Percentiles rank a stretch among this genome's conserved stretches.
Evolutionary conservation across 2,329 filamentous ascomycete genomes (phyloP).

Genomic region (Tolypocladium nubicola): DNA sequence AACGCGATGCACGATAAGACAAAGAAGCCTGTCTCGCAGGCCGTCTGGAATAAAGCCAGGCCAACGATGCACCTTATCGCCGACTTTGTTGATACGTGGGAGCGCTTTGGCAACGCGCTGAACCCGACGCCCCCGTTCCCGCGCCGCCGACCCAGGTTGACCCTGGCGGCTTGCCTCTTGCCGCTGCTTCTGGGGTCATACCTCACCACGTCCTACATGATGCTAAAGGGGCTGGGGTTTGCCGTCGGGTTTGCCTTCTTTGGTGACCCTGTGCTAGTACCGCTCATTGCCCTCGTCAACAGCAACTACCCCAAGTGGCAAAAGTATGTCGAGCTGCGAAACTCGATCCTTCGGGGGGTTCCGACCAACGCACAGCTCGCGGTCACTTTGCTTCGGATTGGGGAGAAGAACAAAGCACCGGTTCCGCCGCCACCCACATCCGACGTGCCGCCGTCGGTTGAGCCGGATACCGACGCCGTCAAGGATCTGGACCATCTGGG

Average conservation of each 20-base stretch:
- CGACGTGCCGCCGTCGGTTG: constrained; percentile 21
- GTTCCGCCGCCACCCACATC: constrained; percentile 47
- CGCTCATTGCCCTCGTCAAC: constrained; percentile 49
- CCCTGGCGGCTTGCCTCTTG: constrained; percentile 40
- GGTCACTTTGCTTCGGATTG: constrained; percentile 69
- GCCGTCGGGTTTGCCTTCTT: constrained; percentile 68
- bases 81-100: constrained; percentile 38
- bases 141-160: constrained; percentile 37
- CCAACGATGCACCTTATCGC: constrained; percentile 54
- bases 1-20: constrained; percentile 52
- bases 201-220: constrained; percentile 45
- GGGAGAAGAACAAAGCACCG: constrained; percentile 71
- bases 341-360: constrained; percentile 68
- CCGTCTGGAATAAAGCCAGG: constrained; percentile 67
- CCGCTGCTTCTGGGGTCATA: constrained; percentile 42
- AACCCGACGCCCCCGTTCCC: constrained; percentile 56
- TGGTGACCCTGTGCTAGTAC: constrained; percentile 61
- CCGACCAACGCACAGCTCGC: constrained; percentile 81
- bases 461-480: constrained; percentile 33
- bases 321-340: constrained; percentile 61
- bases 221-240: constrained; percentile 57
- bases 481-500: constrained; percentile 24
- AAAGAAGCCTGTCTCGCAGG: constrained; percentile 65
- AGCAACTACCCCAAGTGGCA: constrained; percentile 60
- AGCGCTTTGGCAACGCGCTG: constrained; percentile 42